Percentiles rank a stretch among this genome's conserved stretches.
These are phyloP conservation scores for Magnolia sinica DNA, from an alignment of 164 flowering plant genomes.

Conservation along the genomic window DNA sequence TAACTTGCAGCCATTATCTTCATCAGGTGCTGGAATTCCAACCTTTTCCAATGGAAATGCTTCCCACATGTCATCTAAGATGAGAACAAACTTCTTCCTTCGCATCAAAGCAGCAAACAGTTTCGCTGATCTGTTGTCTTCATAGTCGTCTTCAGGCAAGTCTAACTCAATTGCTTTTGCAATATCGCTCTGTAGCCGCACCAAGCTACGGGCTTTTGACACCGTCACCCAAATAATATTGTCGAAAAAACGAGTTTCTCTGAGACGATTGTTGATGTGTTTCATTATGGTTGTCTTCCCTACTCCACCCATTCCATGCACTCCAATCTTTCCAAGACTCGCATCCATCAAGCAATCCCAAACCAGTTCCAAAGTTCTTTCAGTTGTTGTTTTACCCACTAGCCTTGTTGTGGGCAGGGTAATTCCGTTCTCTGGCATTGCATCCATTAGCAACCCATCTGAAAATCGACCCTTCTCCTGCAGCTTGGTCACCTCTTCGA, in stretches of 20 bases:
- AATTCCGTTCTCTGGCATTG: not conserved
- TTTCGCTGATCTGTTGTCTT: not conserved
- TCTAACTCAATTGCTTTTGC: not conserved
- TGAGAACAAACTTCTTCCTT: constrained; percentile 9
- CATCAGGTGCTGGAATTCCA: constrained; percentile 7
- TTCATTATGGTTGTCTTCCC: constrained; percentile 19
- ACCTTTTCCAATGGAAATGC: constrained; percentile 1
- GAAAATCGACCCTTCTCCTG: constrained; percentile 4
- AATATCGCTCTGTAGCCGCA: not conserved
- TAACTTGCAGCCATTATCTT: constrained; percentile 4
- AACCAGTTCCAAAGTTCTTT: not conserved
- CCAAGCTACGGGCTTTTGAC: constrained; percentile 5
- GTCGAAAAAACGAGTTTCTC: not conserved
- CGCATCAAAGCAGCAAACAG: not conserved
- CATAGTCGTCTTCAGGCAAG: not conserved
- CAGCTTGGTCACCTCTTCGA: not conserved
- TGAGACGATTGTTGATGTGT: constrained; percentile 10
- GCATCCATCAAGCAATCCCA: constrained; percentile 5
- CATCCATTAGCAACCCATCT: constrained; percentile 7
- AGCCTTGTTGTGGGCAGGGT: not conserved
- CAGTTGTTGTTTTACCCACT: not conserved
- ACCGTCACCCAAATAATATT: constrained; percentile 6
- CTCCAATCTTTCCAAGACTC: constrained; percentile 6
- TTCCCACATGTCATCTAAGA: constrained; percentile 14
- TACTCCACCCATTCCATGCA: constrained; percentile 22